phyloP scores from a whole-genome alignment of 2,329 filamentous ascomycete genomes.

The Fusarium sp. region DNA sequence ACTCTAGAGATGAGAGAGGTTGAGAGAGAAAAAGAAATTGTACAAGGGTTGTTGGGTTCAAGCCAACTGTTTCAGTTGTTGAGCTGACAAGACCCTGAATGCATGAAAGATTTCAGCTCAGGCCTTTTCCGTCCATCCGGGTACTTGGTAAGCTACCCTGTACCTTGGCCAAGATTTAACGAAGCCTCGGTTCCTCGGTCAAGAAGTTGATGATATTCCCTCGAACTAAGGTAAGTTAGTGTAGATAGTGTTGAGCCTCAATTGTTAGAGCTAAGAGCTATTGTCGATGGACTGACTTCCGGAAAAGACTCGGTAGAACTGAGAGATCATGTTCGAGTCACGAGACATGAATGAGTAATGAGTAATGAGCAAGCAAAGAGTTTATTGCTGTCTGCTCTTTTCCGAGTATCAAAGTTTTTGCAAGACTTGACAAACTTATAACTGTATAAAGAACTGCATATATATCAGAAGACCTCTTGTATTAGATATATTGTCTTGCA shows the following conservation, averaged over 20 bases:
- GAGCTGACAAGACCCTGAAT: slow-evolving; percentile 15
- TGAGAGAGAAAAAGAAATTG: slow-evolving; percentile 2
- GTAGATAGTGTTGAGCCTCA: not conserved
- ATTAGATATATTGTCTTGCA: not conserved
- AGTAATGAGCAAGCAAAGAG: not conserved
- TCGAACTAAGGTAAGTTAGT: not conserved
- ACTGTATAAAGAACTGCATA: not conserved
- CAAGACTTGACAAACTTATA: not conserved
- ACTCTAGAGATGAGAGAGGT: not conserved
- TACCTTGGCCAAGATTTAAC: not conserved
- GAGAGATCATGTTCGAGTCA: slow-evolving; percentile 40
- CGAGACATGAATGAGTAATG: slow-evolving; percentile 39
- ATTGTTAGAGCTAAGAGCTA: not conserved
- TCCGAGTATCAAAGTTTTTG: slow-evolving; percentile 19
- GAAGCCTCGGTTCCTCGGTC: not conserved
- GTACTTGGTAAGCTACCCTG: not conserved
- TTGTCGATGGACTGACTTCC: slow-evolving; percentile 5
- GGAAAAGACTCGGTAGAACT: slow-evolving; percentile 47
- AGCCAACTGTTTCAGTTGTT: slow-evolving; percentile 20
- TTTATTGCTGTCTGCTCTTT: slow-evolving; percentile 23
- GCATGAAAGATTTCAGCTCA: not conserved
- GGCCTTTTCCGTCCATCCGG: not conserved
- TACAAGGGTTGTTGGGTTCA: slow-evolving; percentile 3
- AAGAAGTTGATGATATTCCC: not conserved
- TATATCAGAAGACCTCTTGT: not conserved